These are phyloP conservation scores for Xylaria nigripes DNA, from an alignment of 495 filamentous ascomycete species.

Conservation along the genomic window DNA sequence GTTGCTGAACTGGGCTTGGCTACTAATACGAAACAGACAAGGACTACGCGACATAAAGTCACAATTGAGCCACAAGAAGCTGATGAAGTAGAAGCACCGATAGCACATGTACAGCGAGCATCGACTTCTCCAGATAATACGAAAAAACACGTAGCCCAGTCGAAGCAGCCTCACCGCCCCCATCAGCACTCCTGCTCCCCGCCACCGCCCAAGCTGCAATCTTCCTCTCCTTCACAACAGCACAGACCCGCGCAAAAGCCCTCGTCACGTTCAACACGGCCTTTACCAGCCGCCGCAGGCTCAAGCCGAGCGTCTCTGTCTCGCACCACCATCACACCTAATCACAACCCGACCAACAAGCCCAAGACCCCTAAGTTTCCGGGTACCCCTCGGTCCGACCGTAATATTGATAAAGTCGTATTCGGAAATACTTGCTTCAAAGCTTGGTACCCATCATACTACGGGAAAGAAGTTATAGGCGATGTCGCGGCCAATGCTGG, in stretches of 20 bases:
- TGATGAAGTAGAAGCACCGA: not conserved
- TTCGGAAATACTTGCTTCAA: slow-evolving; percentile 65
- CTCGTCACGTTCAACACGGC: slow-evolving; percentile 18
- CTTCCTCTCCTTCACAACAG: slow-evolving; percentile 18
- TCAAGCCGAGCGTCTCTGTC: not conserved
- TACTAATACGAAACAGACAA: slow-evolving; percentile 1
- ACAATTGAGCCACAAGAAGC: not conserved
- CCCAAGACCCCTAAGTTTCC: slow-evolving; percentile 16
- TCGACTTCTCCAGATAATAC: not conserved
- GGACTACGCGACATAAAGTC: not conserved
- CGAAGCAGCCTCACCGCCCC: not conserved
- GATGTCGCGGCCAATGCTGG: slow-evolving; percentile 26
- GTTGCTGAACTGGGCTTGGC: not conserved
- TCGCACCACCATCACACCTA: slow-evolving; percentile 12
- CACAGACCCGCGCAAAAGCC: slow-evolving; percentile 18
- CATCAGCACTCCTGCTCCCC: not conserved
- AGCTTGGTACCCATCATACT: slow-evolving; percentile 70
- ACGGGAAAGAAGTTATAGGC: slow-evolving; percentile 67
- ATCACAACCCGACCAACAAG: slow-evolving; percentile 11
- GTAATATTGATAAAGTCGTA: slow-evolving; percentile 66
- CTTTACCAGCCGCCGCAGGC: not conserved
- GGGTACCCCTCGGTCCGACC: slow-evolving; percentile 32
- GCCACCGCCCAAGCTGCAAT: slow-evolving; percentile 9
- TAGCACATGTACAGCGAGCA: slow-evolving; percentile 15
- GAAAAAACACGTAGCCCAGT: not conserved